Percentiles rank a stretch among this genome's conserved stretches.
phyloP scores from a whole-genome alignment of 1,284 basidiomycete species.

The Chalciporus sp. region DNA sequence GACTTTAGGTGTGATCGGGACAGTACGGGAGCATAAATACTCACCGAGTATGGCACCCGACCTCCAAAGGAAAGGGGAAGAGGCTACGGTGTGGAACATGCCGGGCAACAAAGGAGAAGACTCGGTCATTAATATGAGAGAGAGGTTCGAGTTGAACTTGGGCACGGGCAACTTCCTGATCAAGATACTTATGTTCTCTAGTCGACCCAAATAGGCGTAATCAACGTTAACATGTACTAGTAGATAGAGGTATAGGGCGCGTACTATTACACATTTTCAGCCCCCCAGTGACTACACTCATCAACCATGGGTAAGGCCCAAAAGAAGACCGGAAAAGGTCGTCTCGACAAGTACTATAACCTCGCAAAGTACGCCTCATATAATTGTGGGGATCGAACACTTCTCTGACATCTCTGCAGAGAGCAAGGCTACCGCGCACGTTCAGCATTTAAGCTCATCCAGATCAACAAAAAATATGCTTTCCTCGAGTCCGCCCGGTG shows the following conservation, averaged over 20 bases:
- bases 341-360: slow-evolving; percentile 95
- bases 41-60: slow-evolving; percentile 34
- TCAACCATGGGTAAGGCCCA: slow-evolving; percentile 72
- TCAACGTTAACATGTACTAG: too few relatives aligned
- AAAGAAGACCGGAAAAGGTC: slow-evolving; percentile 93
- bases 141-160: slow-evolving; percentile 2
- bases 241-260: too few relatives aligned
- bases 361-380: slow-evolving; percentile 74
- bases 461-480: slow-evolving; percentile 97
- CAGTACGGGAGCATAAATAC: slow-evolving; percentile 5
- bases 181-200: neutral
- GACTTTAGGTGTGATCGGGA: neutral
- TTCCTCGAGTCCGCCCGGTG: slow-evolving; percentile 92
- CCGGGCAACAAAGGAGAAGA: slow-evolving; percentile 31
- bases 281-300: neutral
- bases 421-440: slow-evolving; percentile 99
- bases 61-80: slow-evolving; percentile 42
- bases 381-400: neutral
- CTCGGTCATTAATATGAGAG: slow-evolving; percentile 18
- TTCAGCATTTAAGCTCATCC: slow-evolving; percentile 99
- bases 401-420: slow-evolving; percentile 41
- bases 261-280: neutral
- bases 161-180: neutral
- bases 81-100: slow-evolving; percentile 9
- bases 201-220: slow-evolving; percentile 22